A percentile compares a stretch with the other conserved stretches of the same genome.
Conservation (phyloP, 1,284 basidiomycete species). For the Boletus smithii region DNA sequence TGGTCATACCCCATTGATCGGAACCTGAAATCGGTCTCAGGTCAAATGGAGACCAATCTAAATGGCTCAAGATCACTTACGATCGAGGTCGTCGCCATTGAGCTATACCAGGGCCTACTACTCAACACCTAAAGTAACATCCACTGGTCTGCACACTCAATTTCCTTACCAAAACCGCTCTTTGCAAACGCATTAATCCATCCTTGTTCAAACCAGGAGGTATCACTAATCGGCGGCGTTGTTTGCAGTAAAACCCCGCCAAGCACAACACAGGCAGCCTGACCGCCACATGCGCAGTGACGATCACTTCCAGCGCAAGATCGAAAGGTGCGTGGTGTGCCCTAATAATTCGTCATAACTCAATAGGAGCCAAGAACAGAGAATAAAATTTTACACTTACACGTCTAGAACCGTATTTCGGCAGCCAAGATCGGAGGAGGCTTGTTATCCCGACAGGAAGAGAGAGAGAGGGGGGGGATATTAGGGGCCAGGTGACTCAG, state of each 20-base stretch:
- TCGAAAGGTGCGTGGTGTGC: conserved; percentile 66
- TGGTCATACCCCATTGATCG: no score
- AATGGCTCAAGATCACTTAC: no score
- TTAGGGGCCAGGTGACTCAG: conserved; percentile 27
- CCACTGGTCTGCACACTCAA: no score
- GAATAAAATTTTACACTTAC: conserved; percentile 22
- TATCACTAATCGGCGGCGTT: conserved; percentile 57
- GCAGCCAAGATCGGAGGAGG: conserved; percentile 24
- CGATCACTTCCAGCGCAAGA: conserved; percentile 66
- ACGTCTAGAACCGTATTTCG: conserved; percentile 33
- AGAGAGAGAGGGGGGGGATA: conserved; percentile 26
- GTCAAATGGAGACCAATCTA: no score
- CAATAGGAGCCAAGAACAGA: not conserved
- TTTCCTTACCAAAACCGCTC: no score
- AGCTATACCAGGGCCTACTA: no score
- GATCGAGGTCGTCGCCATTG: not conserved
- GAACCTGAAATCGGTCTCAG: no score
- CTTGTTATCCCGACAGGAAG: conserved; percentile 12
- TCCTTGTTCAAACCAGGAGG: conserved; percentile 9
- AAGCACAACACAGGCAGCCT: conserved; percentile 72
- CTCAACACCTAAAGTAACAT: no score
- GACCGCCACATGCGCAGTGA: conserved; percentile 81
- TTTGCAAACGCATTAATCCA: conserved; percentile 10
- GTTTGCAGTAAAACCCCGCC: conserved; percentile 87
- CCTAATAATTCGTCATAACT: conserved; percentile 34